phyloP scores from a whole-genome alignment of 805 yeast species.

The Wickerhamiella cacticola region DNA sequence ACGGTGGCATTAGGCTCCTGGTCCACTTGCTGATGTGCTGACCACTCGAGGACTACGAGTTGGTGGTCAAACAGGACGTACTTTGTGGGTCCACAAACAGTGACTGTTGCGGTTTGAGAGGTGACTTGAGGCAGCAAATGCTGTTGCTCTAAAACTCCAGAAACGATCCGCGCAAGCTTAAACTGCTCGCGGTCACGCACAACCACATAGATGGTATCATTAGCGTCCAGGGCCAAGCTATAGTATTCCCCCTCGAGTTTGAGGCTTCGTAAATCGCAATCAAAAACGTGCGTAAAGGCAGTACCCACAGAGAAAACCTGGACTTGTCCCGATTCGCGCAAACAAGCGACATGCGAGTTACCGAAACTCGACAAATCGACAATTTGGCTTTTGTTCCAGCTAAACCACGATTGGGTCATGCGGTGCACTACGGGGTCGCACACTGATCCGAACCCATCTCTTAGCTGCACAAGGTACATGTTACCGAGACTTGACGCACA shows the following conservation, averaged over 20 bases:
- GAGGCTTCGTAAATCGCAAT: not conserved
- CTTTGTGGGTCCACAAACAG: not conserved
- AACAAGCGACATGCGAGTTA: not conserved
- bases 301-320: not conserved
- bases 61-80: conserved; percentile 2
- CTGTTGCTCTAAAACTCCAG: conserved; percentile 1
- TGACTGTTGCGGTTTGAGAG: not conserved
- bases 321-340: not conserved
- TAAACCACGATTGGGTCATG: conserved; percentile 4
- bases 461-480: conserved; percentile 1
- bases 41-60: conserved; percentile 3
- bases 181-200: too few relatives aligned
- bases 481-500: not conserved
- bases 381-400: not conserved
- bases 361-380: not conserved
- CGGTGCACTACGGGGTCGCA: not conserved
- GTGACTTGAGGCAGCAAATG: not conserved
- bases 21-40: not conserved
- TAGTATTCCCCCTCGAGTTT: not conserved
- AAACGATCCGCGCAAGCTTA: not conserved
- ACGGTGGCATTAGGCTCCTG: not conserved
- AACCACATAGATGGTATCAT: conserved; percentile 2
- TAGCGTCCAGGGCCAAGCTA: not conserved
- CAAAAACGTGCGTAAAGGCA: not conserved
- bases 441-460: conserved; percentile 8